Percentiles rank a stretch among this genome's conserved stretches.
Evolutionary conservation across 352 stramenopile genomes (phyloP).

Genomic region (Lagenidium giganteum): DNA sequence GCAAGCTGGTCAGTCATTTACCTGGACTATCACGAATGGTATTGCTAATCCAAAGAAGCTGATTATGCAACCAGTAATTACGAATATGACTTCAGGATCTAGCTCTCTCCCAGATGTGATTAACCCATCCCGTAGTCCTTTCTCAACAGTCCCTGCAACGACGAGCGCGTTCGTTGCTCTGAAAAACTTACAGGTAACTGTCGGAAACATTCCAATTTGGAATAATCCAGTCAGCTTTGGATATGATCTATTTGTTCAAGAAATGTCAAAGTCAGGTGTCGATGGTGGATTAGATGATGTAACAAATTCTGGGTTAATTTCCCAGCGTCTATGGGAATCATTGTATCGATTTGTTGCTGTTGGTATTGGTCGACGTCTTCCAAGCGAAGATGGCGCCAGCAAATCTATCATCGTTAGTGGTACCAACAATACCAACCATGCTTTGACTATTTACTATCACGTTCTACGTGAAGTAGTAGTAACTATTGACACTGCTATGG

Average conservation of each 20-base stretch:
- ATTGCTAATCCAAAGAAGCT: no score
- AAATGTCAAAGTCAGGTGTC: slow-evolving; percentile 6
- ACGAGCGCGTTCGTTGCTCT: not conserved
- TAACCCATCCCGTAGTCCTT: no score
- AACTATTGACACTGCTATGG: slow-evolving; percentile 5
- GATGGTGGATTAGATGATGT: slow-evolving; percentile 7
- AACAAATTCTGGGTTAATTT: not conserved
- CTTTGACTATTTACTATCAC: slow-evolving; percentile 6
- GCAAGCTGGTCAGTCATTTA: no score
- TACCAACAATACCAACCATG: not conserved
- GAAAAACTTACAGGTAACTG: slow-evolving; percentile 5
- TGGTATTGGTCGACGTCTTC: slow-evolving; percentile 11
- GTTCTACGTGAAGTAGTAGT: slow-evolving; percentile 3
- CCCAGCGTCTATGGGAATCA: slow-evolving; percentile 5
- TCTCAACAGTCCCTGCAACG: slow-evolving; percentile 9
- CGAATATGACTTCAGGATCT: no score
- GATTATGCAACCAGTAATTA: no score
- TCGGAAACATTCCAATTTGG: slow-evolving; percentile 4
- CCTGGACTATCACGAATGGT: no score
- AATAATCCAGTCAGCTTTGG: slow-evolving; percentile 8
- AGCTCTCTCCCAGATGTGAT: slow-evolving; percentile 10
- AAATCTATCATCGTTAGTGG: slow-evolving; percentile 5
- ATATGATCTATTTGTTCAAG: slow-evolving; percentile 13
- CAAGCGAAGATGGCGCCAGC: slow-evolving; percentile 3
- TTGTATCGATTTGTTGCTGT: slow-evolving; percentile 7